phyloP scores from a whole-genome alignment of 169 alveolate species.

The Eimeria brunetti region DNA sequence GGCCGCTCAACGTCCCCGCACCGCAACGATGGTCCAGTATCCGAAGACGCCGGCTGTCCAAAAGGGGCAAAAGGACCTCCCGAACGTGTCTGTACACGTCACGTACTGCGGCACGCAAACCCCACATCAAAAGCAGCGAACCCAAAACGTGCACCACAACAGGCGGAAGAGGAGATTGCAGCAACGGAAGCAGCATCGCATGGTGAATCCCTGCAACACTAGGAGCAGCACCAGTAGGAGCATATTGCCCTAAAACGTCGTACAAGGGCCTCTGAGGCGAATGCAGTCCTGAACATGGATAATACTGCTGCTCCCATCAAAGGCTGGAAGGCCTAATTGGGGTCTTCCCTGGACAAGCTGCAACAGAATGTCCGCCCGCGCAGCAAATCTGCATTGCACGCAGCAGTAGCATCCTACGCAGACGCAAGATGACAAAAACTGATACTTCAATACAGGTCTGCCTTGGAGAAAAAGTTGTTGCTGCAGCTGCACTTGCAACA shows the following conservation, averaged over 20 bases:
- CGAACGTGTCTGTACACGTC: constrained; percentile 31
- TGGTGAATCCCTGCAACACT: background rate
- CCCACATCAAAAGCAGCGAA: background rate
- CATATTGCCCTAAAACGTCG: background rate
- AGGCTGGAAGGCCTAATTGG: constrained; percentile 36
- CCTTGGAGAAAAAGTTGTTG: background rate
- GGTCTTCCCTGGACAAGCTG: constrained; percentile 23
- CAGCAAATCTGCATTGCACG: constrained; percentile 34
- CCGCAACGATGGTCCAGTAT: constrained; percentile 26
- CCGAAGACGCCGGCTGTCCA: constrained; percentile 17
- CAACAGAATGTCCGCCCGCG: constrained; percentile 47
- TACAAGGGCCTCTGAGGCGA: constrained; percentile 36
- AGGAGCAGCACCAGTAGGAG: background rate
- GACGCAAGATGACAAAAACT: background rate
- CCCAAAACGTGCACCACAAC: background rate
- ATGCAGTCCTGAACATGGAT: constrained; percentile 27
- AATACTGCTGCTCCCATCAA: constrained; percentile 3
- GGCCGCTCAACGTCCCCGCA: constrained; percentile 65
- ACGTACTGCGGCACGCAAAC: constrained; percentile 21
- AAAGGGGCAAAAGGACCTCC: constrained; percentile 26
- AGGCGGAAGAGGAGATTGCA: background rate
- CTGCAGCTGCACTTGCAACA: background rate
- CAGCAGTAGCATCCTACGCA: background rate
- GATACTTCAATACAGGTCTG: background rate
- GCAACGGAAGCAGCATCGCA: background rate